Base-by-base conservation (phyloP, 495 filamentous ascomycete genomes). In the Saxophila tyrrhenica region DNA sequence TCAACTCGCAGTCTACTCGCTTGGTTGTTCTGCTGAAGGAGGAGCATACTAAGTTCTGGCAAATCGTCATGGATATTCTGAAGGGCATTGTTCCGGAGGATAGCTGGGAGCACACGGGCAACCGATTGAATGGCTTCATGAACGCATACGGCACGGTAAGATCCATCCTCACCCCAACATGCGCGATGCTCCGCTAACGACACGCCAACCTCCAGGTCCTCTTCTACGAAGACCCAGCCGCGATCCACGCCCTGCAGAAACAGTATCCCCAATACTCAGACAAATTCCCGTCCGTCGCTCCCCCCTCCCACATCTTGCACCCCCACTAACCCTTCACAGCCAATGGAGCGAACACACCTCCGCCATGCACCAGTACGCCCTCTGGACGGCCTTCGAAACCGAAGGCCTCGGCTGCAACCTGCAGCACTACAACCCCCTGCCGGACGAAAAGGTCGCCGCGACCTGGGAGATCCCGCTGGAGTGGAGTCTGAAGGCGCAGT, bases 361-460 rank as follows among this genome's bases (percentile, higher is more conserved):
- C 51, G 84, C 72, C 65, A 87, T 87, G 81, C 72, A 80, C 64
- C 82, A 87, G 69, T 79, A 72, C 69, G 69, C 73, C 20, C 51
- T 81, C 44, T 89, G 84, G 84, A 79, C 76, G 0, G 76, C 78
- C 0, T 72, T 89, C 38, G 79, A 83, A 67, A 71, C 75, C 54
- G 83, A 87, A 69, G 84, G 85, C 32, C 70, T 87, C 32, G 85
- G 83, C 43, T 78, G 75, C 64, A 87, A 81, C 70, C 73, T 89
- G 3, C 85, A 89, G 72, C 84, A 87, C 67, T 86, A 86, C 72
- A 84, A 83, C 74, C 67, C 83, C 1, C 62, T 85, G 47, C 67
- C 86, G 50, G 80, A 84, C 67, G 70, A 63, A 42, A 75, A 75
- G 67, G 78, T 81, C 13, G 62, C 66, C 25, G 66, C 70, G 53